Evolutionary conservation across 306 rosid species (phyloP).

Genomic region (Ziziphus jujuba): DNA sequence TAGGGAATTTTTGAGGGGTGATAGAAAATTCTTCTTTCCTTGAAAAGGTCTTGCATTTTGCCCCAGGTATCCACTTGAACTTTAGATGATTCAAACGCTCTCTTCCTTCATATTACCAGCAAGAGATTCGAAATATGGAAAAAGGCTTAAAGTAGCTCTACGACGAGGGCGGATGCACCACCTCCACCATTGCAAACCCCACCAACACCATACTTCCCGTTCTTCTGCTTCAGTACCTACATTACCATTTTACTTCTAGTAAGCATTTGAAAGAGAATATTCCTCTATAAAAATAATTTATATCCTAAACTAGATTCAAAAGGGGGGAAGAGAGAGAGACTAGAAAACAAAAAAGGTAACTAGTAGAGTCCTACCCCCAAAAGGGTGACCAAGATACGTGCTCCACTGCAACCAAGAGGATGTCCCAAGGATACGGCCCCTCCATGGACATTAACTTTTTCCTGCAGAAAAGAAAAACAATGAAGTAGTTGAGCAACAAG

Average conservation of each 20-base stretch:
- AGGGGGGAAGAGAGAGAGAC: neutral
- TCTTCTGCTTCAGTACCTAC: slow-evolving; percentile 84
- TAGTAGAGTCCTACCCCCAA: slow-evolving; percentile 61
- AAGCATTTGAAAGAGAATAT: neutral
- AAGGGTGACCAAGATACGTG: slow-evolving; percentile 93
- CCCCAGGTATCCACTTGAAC: no score
- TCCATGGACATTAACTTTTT: slow-evolving; percentile 85
- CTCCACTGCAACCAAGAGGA: slow-evolving; percentile 99
- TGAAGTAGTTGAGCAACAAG: slow-evolving; percentile 4
- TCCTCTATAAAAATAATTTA: neutral
- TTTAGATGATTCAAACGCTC: no score
- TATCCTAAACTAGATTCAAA: neutral
- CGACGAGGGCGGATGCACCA: slow-evolving; percentile 98
- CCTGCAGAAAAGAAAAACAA: slow-evolving; percentile 40
- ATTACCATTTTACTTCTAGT: slow-evolving; percentile 10
- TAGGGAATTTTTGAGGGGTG: slow-evolving; percentile 19
- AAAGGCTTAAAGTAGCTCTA: slow-evolving; percentile 66
- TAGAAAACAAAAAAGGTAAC: neutral
- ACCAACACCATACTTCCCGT: slow-evolving; percentile 87
- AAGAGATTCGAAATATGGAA: neutral
- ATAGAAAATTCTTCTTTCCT: slow-evolving; percentile 23
- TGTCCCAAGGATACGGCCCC: slow-evolving; percentile 97
- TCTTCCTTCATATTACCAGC: no score
- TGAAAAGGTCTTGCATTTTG: slow-evolving; percentile 9
- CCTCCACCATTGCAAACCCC: slow-evolving; percentile 99